Conservation (phyloP, 148 eudicot species). For the Arctostaphylos glauca region DNA sequence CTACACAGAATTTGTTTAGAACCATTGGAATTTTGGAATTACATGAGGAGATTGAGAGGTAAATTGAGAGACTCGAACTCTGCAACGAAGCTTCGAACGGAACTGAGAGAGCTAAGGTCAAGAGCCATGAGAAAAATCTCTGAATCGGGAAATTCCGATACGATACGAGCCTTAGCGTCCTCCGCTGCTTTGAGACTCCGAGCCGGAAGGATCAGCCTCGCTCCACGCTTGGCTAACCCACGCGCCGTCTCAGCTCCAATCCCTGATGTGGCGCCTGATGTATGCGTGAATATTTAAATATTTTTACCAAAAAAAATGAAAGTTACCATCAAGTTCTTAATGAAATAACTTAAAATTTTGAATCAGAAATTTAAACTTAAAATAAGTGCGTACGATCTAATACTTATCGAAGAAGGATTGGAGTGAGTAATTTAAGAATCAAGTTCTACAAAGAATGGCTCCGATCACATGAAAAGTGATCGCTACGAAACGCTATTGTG, state of each 20-base stretch:
- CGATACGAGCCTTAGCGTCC: constrained; percentile 56
- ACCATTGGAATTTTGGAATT: background rate
- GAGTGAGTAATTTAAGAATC: too few relatives aligned
- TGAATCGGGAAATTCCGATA: constrained; percentile 58
- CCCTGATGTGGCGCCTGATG: constrained; percentile 88
- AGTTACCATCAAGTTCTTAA: too few relatives aligned
- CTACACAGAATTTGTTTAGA: background rate
- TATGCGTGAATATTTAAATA: too few relatives aligned
- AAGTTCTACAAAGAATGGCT: too few relatives aligned
- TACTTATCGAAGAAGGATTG: too few relatives aligned
- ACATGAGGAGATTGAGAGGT: constrained; percentile 95
- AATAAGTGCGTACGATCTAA: too few relatives aligned
- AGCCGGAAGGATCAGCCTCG: constrained; percentile 64
- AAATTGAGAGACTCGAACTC: constrained; percentile 64
- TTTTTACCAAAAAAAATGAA: too few relatives aligned
- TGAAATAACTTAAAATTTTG: too few relatives aligned
- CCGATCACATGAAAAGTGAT: too few relatives aligned
- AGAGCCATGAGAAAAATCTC: constrained; percentile 65
- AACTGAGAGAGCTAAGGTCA: constrained; percentile 79
- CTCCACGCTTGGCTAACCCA: constrained; percentile 79
- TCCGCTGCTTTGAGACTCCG: constrained; percentile 75
- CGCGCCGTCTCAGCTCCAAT: constrained; percentile 94
- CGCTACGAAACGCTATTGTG: background rate
- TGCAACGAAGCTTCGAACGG: constrained; percentile 56
- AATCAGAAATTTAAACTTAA: too few relatives aligned